Base-by-base conservation (phyloP, 768 basidiomycete species). In the Paxillus ammoniavirescens region DNA sequence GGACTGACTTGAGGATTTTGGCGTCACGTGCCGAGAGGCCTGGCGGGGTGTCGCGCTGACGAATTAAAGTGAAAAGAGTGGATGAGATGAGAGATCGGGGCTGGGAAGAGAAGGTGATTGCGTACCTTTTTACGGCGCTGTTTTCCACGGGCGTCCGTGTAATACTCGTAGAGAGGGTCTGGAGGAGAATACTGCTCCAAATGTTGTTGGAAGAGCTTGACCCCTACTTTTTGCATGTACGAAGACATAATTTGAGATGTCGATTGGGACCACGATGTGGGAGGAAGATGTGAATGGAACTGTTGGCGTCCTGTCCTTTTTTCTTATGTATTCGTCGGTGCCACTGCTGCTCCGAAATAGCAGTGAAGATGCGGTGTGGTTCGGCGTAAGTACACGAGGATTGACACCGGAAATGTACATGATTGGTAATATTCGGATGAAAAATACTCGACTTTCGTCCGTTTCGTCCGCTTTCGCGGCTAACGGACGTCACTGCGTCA, bases 1-100 rank as follows among this genome's bases (percentile, higher is more conserved):
- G 83, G 31, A 97, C 83, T 17, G 84, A 81, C 59, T 79, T 80
- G 40, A 97, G 76, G 47, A 93, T 86, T 46, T 81, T 81, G 36
- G 80, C 80, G 59, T 97, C 95, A 21, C 88, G 81, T 14, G 77
- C 67, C 0, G 89, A 89, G 2, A 97, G 78, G 0, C 93, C 93
- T 8, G 83, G 82, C 0, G 93, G 93, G 0, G 81, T 69, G 15
- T 76, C 81, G 38, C 91, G 82, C 89, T 90, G 35, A 12, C 35
- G 35, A 14, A 13, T 14, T 14, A 13, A 14, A 35, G 26, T 15
- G 35, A 42, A 17, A 47, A 17, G 47, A 40, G 15, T 36, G 49
- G 31, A 6, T 17, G 15, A 33, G 26, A 49, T 23, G 35, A 14
- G 3, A 35, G 26, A 14, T 2, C 5, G 35, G 13, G 35, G 35